A percentile compares a stretch with the other conserved stretches of the same genome.
These are phyloP conservation scores for Cicer pinnatifidum DNA, from an alignment of 306 rosid genomes.

Conservation along the genomic window DNA sequence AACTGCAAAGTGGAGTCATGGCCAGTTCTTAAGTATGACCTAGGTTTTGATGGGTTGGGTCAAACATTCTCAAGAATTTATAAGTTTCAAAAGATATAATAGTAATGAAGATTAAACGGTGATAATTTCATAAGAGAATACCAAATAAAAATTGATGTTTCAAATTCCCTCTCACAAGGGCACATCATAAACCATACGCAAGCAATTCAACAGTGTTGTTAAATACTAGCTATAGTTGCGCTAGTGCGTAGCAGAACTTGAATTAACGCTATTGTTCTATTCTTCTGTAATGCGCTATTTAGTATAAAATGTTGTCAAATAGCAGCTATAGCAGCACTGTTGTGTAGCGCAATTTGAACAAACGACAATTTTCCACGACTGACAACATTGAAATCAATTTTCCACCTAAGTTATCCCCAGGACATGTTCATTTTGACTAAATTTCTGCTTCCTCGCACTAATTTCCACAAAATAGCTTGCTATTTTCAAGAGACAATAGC, in stretches of 20 bases:
- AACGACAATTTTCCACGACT: too few relatives aligned
- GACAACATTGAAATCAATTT: too few relatives aligned
- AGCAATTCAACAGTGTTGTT: too few relatives aligned
- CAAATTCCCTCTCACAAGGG: conserved; percentile 9
- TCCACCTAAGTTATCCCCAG: background rate
- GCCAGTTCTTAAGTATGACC: conserved; percentile 3
- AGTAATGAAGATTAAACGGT: background rate
- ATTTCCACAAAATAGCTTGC: conserved; percentile 12
- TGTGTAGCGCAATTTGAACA: too few relatives aligned
- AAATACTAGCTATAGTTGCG: too few relatives aligned
- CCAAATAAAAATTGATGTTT: background rate
- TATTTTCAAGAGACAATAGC: background rate
- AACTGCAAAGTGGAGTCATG: conserved; percentile 6
- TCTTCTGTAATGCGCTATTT: too few relatives aligned
- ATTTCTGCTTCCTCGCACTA: background rate
- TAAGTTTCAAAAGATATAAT: background rate
- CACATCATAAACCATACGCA: background rate
- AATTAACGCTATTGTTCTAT: too few relatives aligned
- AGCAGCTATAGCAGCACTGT: too few relatives aligned
- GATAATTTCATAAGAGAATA: conserved; percentile 6
- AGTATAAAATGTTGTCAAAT: too few relatives aligned
- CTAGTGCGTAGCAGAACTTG: too few relatives aligned
- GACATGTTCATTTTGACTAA: conserved; percentile 11
- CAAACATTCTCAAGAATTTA: conserved; percentile 27
- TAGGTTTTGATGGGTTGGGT: background rate